These are phyloP conservation scores for Boletus rubroflammeus DNA, from an alignment of 768 basidiomycete genomes.

Conservation along the genomic window DNA sequence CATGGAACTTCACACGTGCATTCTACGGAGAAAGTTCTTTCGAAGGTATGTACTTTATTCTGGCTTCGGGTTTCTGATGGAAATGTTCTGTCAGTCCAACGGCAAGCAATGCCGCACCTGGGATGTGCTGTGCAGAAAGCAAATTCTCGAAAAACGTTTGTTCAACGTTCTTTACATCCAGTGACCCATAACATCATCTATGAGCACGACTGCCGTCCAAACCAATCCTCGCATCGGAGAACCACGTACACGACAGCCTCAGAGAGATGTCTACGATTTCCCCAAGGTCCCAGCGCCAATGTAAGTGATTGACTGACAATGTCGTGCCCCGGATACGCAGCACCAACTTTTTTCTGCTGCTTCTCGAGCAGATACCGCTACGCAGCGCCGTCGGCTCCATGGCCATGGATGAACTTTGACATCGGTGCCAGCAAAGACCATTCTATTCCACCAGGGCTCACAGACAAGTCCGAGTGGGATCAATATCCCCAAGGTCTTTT, in stretches of 20 bases:
- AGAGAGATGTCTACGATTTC: not conserved
- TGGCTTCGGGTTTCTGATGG: slow-evolving; percentile 14
- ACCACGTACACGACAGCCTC: not conserved
- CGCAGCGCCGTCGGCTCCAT: slow-evolving; percentile 37
- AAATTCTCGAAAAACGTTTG: not conserved
- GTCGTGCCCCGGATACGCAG: not conserved
- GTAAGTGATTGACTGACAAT: slow-evolving; percentile 11
- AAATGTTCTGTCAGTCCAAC: slow-evolving; percentile 1
- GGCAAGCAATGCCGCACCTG: not conserved
- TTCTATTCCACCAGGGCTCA: not conserved
- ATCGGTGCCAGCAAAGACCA: slow-evolving; percentile 7
- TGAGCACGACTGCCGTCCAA: slow-evolving; percentile 3
- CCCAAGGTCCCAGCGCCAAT: slow-evolving; percentile 19
- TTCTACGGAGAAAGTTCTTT: slow-evolving; percentile 17
- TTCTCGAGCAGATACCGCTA: slow-evolving; percentile 27
- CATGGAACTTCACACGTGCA: not conserved
- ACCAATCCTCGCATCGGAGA: not conserved
- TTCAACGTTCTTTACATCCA: not conserved
- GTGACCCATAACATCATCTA: not conserved
- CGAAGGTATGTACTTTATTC: slow-evolving; percentile 2
- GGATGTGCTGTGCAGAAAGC: not conserved
- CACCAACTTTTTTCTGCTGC: not conserved
- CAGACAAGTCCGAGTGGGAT: slow-evolving; percentile 23
- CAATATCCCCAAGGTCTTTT: slow-evolving; percentile 50
- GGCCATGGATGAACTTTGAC: slow-evolving; percentile 38